Percentiles rank a stretch among this genome's conserved stretches.
Evolutionary conservation across 2,329 filamentous ascomycete species (phyloP).

Genomic region (Samsoniella hepiali): DNA sequence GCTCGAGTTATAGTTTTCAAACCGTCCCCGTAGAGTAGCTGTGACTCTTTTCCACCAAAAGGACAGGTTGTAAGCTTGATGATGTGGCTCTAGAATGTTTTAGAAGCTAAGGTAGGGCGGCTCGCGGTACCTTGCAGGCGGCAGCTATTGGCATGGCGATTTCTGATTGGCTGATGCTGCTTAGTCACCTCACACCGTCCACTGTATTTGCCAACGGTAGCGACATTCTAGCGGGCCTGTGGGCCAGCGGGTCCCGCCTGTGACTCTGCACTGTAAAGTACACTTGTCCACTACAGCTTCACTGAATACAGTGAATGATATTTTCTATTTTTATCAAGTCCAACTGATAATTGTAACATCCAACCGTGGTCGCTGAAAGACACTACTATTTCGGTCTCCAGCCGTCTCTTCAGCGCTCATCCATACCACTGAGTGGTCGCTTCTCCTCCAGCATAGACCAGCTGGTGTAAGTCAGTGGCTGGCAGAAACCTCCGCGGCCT

Average conservation of each 20-base stretch:
- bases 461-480: not conserved
- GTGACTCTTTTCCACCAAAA: constrained; percentile 14
- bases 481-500: not conserved
- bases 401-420: no score
- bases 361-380: not conserved
- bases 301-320: no score
- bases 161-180: constrained; percentile 6
- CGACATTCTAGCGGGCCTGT: not conserved
- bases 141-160: constrained; percentile 4
- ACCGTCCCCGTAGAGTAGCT: not conserved
- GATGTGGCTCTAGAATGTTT: constrained; percentile 14
- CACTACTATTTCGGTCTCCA: no score
- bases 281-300: not conserved
- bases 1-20: not conserved
- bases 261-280: not conserved
- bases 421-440: no score
- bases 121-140: not conserved
- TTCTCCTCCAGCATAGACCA: no score
- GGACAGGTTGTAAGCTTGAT: constrained; percentile 16
- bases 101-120: constrained; percentile 4
- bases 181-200: not conserved
- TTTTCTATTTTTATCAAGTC: not conserved
- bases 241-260: not conserved
- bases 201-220: not conserved
- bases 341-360: not conserved